A percentile compares a stretch with the other conserved stretches of the same genome.
Conservation (phyloP, 306 rosid species). For the Medicago arabica region DNA sequence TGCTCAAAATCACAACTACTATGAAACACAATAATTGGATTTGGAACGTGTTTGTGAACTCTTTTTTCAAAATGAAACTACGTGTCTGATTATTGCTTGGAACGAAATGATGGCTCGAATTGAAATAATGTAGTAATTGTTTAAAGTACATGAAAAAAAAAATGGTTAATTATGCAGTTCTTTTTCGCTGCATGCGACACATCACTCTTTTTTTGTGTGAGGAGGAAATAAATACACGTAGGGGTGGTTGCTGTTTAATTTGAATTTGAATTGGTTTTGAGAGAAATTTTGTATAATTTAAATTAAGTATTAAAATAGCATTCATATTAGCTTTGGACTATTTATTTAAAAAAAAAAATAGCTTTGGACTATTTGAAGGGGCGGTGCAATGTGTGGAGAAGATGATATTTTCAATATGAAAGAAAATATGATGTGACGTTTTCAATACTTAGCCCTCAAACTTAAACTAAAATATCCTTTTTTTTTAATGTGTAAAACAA, state of each 20-base stretch:
- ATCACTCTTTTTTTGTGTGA: not conserved
- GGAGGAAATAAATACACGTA: not conserved
- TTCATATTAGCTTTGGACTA: too few species aligned
- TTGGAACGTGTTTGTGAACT: conserved; percentile 21
- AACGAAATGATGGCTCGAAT: not conserved
- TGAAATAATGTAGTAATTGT: not conserved
- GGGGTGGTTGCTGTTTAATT: not conserved
- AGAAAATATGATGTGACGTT: too few species aligned
- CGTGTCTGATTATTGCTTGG: conserved; percentile 2
- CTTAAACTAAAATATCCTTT: not conserved
- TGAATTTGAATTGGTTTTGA: too few species aligned
- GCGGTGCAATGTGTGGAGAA: too few species aligned
- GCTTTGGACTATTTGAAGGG: too few species aligned
- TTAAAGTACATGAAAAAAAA: too few species aligned
- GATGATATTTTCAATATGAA: too few species aligned
- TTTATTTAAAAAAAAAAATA: too few species aligned
- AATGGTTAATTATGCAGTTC: too few species aligned
- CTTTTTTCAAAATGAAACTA: not conserved
- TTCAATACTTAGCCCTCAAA: not conserved
- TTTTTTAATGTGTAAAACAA: not conserved
- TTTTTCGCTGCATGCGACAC: too few species aligned
- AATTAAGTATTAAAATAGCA: too few species aligned
- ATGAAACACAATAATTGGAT: conserved; percentile 15
- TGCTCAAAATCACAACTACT: not conserved
- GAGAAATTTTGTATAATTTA: not conserved